These are phyloP conservation scores for Yarrowia divulgata DNA, from an alignment of 805 yeast species.

Conservation along the genomic window DNA sequence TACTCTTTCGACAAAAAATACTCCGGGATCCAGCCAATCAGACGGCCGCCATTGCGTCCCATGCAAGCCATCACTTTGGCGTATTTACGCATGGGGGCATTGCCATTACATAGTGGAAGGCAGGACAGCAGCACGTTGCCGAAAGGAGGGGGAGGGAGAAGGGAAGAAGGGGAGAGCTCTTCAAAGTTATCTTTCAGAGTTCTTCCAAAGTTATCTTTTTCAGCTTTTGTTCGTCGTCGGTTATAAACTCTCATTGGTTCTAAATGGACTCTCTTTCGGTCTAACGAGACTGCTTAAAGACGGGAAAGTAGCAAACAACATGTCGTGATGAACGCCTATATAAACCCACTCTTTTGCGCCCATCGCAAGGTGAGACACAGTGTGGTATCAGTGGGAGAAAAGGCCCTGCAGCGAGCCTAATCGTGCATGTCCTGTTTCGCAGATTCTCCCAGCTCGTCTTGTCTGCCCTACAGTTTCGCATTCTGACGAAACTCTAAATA, in stretches of 20 bases:
- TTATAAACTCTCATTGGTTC: too few species aligned
- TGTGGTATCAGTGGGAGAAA: slow-evolving; percentile 2
- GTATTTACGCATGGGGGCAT: slow-evolving; percentile 6
- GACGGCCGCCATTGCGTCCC: not conserved
- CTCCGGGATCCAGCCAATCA: slow-evolving; percentile 1
- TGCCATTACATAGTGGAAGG: slow-evolving; percentile 9
- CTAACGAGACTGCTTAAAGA: too few species aligned
- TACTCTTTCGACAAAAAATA: not conserved
- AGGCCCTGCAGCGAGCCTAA: slow-evolving; percentile 38
- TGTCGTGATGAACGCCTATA: too few species aligned
- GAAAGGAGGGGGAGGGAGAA: not conserved
- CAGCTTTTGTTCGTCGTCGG: too few species aligned
- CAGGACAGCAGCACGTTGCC: slow-evolving; percentile 17
- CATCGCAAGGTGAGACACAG: slow-evolving; percentile 14
- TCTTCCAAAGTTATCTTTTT: too few species aligned
- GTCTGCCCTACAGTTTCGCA: not conserved
- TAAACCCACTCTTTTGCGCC: not conserved
- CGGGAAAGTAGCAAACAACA: too few species aligned
- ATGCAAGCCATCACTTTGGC: not conserved
- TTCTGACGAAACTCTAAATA: not conserved
- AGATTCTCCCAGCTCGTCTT: too few species aligned
- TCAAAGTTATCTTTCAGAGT: not conserved
- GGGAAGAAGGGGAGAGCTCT: not conserved
- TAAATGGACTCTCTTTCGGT: too few species aligned
- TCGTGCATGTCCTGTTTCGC: slow-evolving; percentile 5